phyloP scores from a whole-genome alignment of 495 filamentous ascomycete species.

The Aspergillus baeticus region DNA sequence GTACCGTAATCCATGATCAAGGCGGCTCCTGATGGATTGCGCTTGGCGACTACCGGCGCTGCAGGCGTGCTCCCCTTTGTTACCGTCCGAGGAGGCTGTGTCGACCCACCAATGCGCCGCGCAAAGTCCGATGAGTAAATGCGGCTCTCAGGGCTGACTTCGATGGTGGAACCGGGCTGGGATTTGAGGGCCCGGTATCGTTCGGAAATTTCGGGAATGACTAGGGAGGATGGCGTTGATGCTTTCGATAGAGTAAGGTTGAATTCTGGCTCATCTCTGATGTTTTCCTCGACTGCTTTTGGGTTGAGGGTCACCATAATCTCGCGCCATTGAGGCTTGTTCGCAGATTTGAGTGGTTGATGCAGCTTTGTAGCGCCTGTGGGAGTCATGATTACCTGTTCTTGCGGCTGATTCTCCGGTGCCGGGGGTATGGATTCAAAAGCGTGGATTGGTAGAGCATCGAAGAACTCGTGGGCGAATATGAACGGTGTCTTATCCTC shows the following conservation, averaged over 20 bases:
- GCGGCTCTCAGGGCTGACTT: constrained; percentile 82
- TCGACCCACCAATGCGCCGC: constrained; percentile 70
- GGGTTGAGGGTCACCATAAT: constrained; percentile 72
- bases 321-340: constrained; percentile 76
- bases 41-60: constrained; percentile 40
- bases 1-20: constrained; percentile 95
- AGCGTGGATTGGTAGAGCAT: constrained; percentile 95
- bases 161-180: constrained; percentile 66
- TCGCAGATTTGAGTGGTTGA: constrained; percentile 42
- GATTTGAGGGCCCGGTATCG: constrained; percentile 75
- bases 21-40: constrained; percentile 72
- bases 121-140: constrained; percentile 80
- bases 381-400: constrained; percentile 46
- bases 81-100: constrained; percentile 34
- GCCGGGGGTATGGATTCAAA: constrained; percentile 69
- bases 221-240: constrained; percentile 74
- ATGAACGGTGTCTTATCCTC: constrained; percentile 80
- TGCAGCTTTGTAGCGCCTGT: constrained; percentile 45
- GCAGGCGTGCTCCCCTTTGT: constrained; percentile 11
- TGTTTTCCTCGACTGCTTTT: constrained; percentile 48
- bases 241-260: constrained; percentile 72
- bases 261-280: constrained; percentile 66
- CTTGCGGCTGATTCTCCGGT: constrained; percentile 29
- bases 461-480: constrained; percentile 96
- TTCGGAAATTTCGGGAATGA: constrained; percentile 79